Evolutionary conservation across 257 asterid species (phyloP).

Genomic region (Solanum pennellii): DNA sequence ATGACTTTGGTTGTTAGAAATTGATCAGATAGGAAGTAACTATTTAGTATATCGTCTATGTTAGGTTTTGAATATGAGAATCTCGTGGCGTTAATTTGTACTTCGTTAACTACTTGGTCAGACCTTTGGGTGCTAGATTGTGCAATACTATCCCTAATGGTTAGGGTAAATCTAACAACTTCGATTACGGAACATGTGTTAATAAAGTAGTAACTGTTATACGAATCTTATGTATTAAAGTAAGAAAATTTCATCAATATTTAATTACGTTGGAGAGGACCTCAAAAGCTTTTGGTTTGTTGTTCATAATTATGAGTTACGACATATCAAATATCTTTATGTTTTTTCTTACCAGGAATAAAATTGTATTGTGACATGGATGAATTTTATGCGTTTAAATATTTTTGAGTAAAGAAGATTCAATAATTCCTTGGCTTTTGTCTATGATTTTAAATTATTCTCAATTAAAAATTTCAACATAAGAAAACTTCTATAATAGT

Average conservation of each 20-base stretch:
- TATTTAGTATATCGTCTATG: not conserved
- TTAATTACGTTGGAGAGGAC: not conserved
- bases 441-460: not conserved
- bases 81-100: rapidly evolving
- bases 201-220: not conserved
- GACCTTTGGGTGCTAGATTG: not conserved
- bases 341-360: not conserved
- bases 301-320: not conserved
- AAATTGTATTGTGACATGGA: not conserved
- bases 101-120: not conserved
- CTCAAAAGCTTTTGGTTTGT: not conserved
- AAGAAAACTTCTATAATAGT: not conserved
- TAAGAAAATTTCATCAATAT: not conserved
- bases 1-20: not conserved
- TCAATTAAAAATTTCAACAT: not conserved
- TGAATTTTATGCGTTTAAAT: not conserved
- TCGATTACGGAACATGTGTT: not conserved
- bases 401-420: not conserved
- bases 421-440: not conserved
- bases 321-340: not conserved
- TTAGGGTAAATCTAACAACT: not conserved
- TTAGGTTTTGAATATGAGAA: not conserved
- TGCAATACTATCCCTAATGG: not conserved
- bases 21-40: not conserved
- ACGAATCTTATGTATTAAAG: not conserved